phyloP scores from a whole-genome alignment of 2,329 filamentous ascomycete genomes.

The Mollisia scopiformis region DNA sequence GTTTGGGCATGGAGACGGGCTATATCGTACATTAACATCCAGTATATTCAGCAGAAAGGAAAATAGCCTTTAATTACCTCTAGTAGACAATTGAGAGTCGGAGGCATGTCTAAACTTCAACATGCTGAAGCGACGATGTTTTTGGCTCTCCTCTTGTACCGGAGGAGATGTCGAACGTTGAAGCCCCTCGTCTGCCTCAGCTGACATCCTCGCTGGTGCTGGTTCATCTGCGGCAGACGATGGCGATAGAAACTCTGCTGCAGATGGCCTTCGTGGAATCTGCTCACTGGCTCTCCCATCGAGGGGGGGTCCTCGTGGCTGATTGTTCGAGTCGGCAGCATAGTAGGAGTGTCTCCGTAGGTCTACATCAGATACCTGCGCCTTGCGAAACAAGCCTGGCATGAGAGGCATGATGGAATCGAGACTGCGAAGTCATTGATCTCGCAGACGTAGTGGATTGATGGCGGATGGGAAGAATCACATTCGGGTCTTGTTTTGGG shows the following conservation, averaged over 20 bases:
- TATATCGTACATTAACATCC: slow-evolving; percentile 18
- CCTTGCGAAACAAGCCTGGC: slow-evolving; percentile 33
- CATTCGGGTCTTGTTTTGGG: not conserved
- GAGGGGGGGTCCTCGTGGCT: slow-evolving; percentile 17
- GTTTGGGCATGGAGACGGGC: slow-evolving; percentile 67
- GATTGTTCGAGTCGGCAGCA: slow-evolving; percentile 23
- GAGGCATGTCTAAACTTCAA: slow-evolving; percentile 90
- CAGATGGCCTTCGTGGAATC: slow-evolving; percentile 33
- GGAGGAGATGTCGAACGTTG: slow-evolving; percentile 42
- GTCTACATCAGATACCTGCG: slow-evolving; percentile 32
- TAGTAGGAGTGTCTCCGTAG: slow-evolving; percentile 37
- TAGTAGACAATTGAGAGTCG: slow-evolving; percentile 82
- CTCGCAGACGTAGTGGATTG: slow-evolving; percentile 30
- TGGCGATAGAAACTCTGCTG: slow-evolving; percentile 33
- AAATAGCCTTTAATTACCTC: slow-evolving; percentile 33
- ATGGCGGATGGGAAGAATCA: not conserved
- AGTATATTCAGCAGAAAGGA: not conserved
- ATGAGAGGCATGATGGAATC: slow-evolving; percentile 33
- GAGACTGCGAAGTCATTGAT: slow-evolving; percentile 24
- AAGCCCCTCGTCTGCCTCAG: slow-evolving; percentile 18
- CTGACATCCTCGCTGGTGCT: slow-evolving; percentile 20
- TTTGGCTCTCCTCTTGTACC: slow-evolving; percentile 56
- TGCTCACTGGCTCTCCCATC: slow-evolving; percentile 38
- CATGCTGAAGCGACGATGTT: slow-evolving; percentile 67
- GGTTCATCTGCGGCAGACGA: slow-evolving; percentile 13